Conservation (phyloP, 2,329 filamentous ascomycete genomes). For the Aspergillus latus region DNA sequence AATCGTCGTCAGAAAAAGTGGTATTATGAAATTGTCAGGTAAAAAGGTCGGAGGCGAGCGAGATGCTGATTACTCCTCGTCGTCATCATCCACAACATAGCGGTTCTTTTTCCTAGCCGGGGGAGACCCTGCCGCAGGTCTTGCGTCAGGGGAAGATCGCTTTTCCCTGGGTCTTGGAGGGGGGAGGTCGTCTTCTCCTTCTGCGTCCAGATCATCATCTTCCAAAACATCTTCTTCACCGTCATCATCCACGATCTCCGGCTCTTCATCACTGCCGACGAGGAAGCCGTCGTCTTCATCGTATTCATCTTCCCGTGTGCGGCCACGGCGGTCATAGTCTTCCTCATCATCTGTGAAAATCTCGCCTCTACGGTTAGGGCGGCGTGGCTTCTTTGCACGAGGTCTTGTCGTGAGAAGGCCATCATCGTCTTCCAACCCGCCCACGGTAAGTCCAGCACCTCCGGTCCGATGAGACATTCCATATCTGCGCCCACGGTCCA, state of each 20-base stretch:
- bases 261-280: constrained; percentile 50
- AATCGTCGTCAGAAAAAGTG: constrained; percentile 4
- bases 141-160: constrained; percentile 24
- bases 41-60: constrained; percentile 9
- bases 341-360: constrained; percentile 53
- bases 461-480: constrained; percentile 48
- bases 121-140: constrained; percentile 30
- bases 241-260: constrained; percentile 46
- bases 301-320: constrained; percentile 73
- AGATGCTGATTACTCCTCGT: constrained; percentile 40
- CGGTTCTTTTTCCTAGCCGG: constrained; percentile 48
- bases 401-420: constrained; percentile 45
- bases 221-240: constrained; percentile 45
- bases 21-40: constrained; percentile 12
- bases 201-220: constrained; percentile 48
- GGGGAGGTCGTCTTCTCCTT: constrained; percentile 40
- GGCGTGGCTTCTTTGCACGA: constrained; percentile 39
- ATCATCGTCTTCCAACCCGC: constrained; percentile 60
- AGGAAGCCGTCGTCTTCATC: constrained; percentile 82
- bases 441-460: constrained; percentile 54
- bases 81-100: constrained; percentile 50
- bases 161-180: constrained; percentile 31
- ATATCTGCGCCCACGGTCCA: constrained; percentile 52
- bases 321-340: constrained; percentile 45
- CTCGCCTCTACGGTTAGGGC: constrained; percentile 47